Conservation (phyloP, 2,329 filamentous ascomycete genomes). For the Pseudovirgaria hyperparasitica region DNA sequence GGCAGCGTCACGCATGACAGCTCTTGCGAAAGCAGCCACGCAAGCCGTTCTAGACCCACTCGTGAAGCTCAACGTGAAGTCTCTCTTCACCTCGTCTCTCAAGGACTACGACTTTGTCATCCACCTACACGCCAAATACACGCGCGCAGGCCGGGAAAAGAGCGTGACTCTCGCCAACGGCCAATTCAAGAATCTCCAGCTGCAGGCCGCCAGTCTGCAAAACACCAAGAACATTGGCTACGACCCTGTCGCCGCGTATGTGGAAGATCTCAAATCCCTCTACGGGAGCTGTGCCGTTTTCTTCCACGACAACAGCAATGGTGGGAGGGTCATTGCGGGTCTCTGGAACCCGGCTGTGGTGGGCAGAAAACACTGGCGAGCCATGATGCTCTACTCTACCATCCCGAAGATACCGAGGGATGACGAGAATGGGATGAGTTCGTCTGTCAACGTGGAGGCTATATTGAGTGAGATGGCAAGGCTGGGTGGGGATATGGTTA, state of each 20-base stretch:
- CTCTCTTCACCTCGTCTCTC: constrained; percentile 61
- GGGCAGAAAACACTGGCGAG: constrained; percentile 48
- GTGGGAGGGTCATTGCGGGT: constrained; percentile 47
- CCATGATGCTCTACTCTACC: constrained; percentile 57
- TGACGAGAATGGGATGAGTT: constrained; percentile 33
- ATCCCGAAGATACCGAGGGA: constrained; percentile 31
- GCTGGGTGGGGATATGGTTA: constrained; percentile 47
- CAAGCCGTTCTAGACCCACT: constrained; percentile 32
- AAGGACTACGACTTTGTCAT: constrained; percentile 80
- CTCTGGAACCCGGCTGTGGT: constrained; percentile 50
- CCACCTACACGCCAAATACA: constrained; percentile 47
- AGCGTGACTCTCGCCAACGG: constrained; percentile 27
- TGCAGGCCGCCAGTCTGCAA: constrained; percentile 31
- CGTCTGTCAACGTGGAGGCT: constrained; percentile 53
- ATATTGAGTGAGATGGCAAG: constrained; percentile 62
- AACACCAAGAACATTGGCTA: constrained; percentile 35
- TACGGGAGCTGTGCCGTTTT: constrained; percentile 65
- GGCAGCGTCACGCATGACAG: constrained; percentile 70
- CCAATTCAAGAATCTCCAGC: constrained; percentile 71
- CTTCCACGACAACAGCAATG: constrained; percentile 55
- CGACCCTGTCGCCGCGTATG: constrained; percentile 49
- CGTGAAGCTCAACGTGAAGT: constrained; percentile 20
- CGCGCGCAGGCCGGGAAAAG: constrained; percentile 21
- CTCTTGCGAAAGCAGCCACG: constrained; percentile 64
- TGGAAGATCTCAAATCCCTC: constrained; percentile 51